Evolutionary conservation across 257 asterid species (phyloP), one percentile per base, ranked within the genome.

Genomic region (Lavandula angustifolia): DNA sequence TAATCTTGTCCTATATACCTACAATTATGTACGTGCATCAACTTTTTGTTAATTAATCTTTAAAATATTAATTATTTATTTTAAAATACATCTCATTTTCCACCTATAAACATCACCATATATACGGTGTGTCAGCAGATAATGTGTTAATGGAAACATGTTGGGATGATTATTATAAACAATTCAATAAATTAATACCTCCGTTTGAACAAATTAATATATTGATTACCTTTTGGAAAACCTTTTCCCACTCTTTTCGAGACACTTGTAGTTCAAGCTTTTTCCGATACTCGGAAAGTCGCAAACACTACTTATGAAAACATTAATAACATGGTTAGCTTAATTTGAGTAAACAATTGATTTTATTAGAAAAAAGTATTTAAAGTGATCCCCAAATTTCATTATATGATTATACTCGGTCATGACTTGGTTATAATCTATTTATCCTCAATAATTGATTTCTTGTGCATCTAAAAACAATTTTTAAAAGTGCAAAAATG

Each of bases 1-100:
- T 78, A 11, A 60, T 43, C 73, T 85, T 83, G 94, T 87, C 87
- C 61, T 62, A 67, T 85, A 34, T 74, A 61, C 50, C 68, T 67
- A 78, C 87, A 74, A 82, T 61, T 60, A 74, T 80, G 47, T 55
- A 54, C 42, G 37, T 55, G 9, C 61, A 32, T 68, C 13, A 29
- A 35, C 78, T 71, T 80, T 80, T 63, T 27, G 46, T 72, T 70
- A 66, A 43, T 62, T 64, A 60, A 9, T 50, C 32, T 40, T 14
- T 40, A 68, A 34, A 7, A 34, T 40, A 61, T 50, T 68, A 54
- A 33, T 50, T 63, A 5, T 62, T 62, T 64, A 57, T 47, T 49
- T n/a, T 29, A 40, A 44, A 52, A 54, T 67, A 64, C 64, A 49
- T 51, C 57, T 38, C 42, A 62, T 54, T 69, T 75, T 43, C 73